Percentiles rank a stretch among this genome's conserved stretches.
Evolutionary conservation across 108 stramenopile genomes (phyloP).

Genomic region (Conticribra guillardii): DNA sequence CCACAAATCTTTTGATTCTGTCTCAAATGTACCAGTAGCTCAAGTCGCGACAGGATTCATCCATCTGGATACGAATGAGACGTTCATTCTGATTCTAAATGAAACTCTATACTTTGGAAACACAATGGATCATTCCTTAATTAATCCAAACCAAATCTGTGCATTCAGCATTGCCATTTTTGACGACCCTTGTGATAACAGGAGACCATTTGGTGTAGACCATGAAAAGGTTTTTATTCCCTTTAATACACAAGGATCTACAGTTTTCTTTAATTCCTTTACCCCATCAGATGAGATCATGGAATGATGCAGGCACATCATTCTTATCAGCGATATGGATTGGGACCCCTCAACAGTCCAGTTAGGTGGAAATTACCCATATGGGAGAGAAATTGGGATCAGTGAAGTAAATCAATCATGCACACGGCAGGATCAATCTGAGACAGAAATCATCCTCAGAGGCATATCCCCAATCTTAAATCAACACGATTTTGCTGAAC

Average conservation of each 20-base stretch:
- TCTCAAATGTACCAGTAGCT: slow-evolving; percentile 3
- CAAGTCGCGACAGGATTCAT: slow-evolving; percentile 1
- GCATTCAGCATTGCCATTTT: neutral
- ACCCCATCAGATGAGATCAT: neutral
- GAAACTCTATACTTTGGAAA: slow-evolving; percentile 8
- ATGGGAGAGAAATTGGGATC: too few relatives aligned
- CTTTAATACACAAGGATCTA: neutral
- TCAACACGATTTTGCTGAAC: too few relatives aligned
- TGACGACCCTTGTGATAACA: neutral
- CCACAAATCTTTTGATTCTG: slow-evolving; percentile 1
- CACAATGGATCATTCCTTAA: slow-evolving; percentile 1
- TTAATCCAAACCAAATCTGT: neutral
- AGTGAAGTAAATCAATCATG: too few relatives aligned
- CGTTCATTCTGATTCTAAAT: slow-evolving; percentile 1
- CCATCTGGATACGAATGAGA: neutral
- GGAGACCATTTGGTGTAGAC: neutral
- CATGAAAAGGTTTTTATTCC: neutral
- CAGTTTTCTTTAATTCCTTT: neutral
- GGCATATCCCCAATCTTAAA: too few relatives aligned
- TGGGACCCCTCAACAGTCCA: neutral
- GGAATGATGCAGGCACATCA: neutral
- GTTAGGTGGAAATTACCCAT: neutral
- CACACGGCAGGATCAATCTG: neutral
- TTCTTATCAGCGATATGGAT: neutral
- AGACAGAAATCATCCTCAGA: neutral